These are phyloP conservation scores for Cercospora sojina DNA, from an alignment of 2,329 filamentous ascomycete species.

Conservation along the genomic window DNA sequence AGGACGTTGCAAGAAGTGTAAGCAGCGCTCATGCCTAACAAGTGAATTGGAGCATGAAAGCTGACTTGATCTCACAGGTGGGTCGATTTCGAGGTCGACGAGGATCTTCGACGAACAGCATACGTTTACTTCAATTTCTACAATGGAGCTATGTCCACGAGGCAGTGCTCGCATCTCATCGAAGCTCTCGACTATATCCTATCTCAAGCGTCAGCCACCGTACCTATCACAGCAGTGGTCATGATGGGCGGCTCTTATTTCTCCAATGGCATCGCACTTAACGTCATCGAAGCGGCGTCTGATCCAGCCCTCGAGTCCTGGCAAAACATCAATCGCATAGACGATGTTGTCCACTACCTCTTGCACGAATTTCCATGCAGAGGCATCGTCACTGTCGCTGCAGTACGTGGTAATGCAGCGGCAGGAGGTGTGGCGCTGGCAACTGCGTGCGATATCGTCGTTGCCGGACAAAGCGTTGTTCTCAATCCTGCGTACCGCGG, in stretches of 20 bases:
- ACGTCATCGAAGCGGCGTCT: slow-evolving; percentile 45
- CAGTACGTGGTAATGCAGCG: slow-evolving; percentile 45
- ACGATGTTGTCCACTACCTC: slow-evolving; percentile 44
- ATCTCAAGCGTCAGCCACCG: slow-evolving; percentile 31
- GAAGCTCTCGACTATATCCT: slow-evolving; percentile 42
- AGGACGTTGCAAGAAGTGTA: slow-evolving; percentile 43
- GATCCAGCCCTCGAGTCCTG: slow-evolving; percentile 45
- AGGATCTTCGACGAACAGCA: slow-evolving; percentile 35
- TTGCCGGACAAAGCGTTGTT: slow-evolving; percentile 43
- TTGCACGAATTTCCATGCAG: slow-evolving; percentile 41
- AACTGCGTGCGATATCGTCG: slow-evolving; percentile 40
- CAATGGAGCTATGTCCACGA: slow-evolving; percentile 47
- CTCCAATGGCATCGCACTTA: slow-evolving; percentile 48
- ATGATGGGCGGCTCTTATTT: slow-evolving; percentile 48
- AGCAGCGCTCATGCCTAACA: not conserved
- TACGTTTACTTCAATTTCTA: slow-evolving; percentile 48
- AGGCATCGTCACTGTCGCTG: slow-evolving; percentile 43
- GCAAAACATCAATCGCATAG: slow-evolving; percentile 48
- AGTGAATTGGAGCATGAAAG: not conserved
- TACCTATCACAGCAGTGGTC: slow-evolving; percentile 40
- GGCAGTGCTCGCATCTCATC: slow-evolving; percentile 42
- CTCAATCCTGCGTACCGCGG: slow-evolving; percentile 47
- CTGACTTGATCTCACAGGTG: slow-evolving; percentile 24
- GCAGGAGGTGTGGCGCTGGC: slow-evolving; percentile 48
- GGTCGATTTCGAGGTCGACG: slow-evolving; percentile 40